Base-by-base conservation (phyloP, 2,329 filamentous ascomycete species). In the Fusarium fracticaudum region DNA sequence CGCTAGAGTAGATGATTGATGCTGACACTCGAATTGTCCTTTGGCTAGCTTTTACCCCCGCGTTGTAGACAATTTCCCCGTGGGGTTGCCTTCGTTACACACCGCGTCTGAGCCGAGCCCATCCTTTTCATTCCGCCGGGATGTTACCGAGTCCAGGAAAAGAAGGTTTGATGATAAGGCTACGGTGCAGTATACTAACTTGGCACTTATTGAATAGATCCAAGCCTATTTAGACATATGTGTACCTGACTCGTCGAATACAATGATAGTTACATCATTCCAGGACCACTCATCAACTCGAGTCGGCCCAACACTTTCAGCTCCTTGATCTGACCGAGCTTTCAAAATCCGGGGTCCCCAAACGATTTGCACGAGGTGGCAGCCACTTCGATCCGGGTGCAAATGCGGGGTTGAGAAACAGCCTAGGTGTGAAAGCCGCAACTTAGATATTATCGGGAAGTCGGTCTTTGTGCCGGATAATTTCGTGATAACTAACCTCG, bases 341-440 rank as follows among this genome's bases (percentile, higher is more conserved):
- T 31, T 40, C 26, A 13, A 37, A 43, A 55, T 58, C 47, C 58
- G 43, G 61, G 43, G 47, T 40, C 59, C 37, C 62, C 62, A 63
- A 61, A 69, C 61, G 38, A 50, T 69, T 60, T 44, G 64, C 60
- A 62, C 47, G 54, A 64, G 60, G 67, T 65, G 50, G 48, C 58
- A 74, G 48, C 40, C 64, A 24, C 60, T 74, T 50, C 24, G 44
- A 68, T 68, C 76, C 67, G 64, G 67, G 71, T 78, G 71, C 69
- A 65, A 67, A 62, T 78, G 76, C 71, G 76, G 76, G 75, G 74
- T 71, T 69, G 29, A 51, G 54, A 22, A 48, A 50, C 50, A 62
- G 29, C 26, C 31, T 59, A 48, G 45, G 45, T 22, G 38, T 48
- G 35, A 24, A 59, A 31, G 45, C 50, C 29, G 48, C 58, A 43